Conservation (phyloP, 805 yeast genomes). For the Yamadazyma tumulicola region DNA sequence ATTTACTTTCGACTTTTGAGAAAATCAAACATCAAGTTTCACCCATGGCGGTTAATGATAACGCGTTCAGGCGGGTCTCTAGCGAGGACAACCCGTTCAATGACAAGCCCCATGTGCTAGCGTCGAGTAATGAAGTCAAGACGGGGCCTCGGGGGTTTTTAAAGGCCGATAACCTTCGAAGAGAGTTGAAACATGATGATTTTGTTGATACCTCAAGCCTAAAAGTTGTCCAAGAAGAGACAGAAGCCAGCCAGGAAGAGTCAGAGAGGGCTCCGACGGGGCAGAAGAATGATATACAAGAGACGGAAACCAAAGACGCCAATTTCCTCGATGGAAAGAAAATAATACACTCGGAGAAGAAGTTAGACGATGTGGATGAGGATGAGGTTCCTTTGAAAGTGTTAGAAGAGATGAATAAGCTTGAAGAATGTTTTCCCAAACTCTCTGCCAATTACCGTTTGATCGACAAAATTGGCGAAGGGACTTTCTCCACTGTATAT, state of each 20-base stretch:
- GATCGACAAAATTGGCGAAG: slow-evolving; percentile 62
- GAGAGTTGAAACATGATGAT: not conserved
- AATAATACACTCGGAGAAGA: not conserved
- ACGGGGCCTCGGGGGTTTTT: too few relatives aligned
- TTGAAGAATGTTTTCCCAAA: slow-evolving; percentile 53
- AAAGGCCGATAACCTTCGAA: too few relatives aligned
- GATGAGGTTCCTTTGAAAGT: slow-evolving; percentile 52
- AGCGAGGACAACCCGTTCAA: slow-evolving; percentile 19
- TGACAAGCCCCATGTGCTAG: slow-evolving; percentile 4
- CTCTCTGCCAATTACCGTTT: slow-evolving; percentile 47
- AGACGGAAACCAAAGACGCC: not conserved
- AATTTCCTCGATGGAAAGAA: not conserved
- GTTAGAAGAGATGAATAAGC: slow-evolving; percentile 53
- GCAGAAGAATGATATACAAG: not conserved
- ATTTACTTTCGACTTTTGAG: slow-evolving; percentile 11
- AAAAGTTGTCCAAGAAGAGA: not conserved
- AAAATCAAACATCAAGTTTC: slow-evolving; percentile 10
- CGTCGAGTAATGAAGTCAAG: not conserved
- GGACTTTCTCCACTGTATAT: slow-evolving; percentile 62
- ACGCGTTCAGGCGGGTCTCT: slow-evolving; percentile 4
- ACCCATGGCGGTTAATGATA: slow-evolving; percentile 7
- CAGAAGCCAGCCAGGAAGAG: not conserved
- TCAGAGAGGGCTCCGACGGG: not conserved
- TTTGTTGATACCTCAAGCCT: not conserved
- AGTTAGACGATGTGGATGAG: slow-evolving; percentile 21